A percentile compares a stretch with the other conserved stretches of the same genome.
These are phyloP conservation scores for Calonectria leucothoes DNA, from an alignment of 2,329 filamentous ascomycete species.

Conservation along the genomic window DNA sequence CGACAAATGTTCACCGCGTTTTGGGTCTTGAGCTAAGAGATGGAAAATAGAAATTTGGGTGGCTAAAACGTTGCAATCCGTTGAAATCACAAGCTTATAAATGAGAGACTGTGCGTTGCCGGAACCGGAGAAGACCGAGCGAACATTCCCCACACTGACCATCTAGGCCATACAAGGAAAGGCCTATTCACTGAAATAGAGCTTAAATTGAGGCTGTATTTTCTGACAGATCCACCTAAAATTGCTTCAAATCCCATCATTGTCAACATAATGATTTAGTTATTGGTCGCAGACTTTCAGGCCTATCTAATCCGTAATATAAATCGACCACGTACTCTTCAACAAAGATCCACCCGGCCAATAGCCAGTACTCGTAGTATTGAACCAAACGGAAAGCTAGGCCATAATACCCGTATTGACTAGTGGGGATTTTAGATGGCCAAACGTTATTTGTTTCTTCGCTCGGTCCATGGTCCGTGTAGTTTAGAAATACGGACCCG, in stretches of 20 bases:
- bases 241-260: not conserved
- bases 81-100: not conserved
- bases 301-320: too few relatives aligned
- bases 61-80: not conserved
- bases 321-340: too few relatives aligned
- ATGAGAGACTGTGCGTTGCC: constrained; percentile 1
- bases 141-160: not conserved
- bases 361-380: too few relatives aligned
- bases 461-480: too few relatives aligned
- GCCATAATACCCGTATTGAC: too few relatives aligned
- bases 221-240: not conserved
- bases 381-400: too few relatives aligned
- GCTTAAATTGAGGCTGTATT: not conserved
- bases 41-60: not conserved
- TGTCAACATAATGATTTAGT: too few relatives aligned
- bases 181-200: not conserved
- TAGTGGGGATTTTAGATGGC: too few relatives aligned
- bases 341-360: too few relatives aligned
- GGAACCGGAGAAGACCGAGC: not conserved
- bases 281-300: too few relatives aligned
- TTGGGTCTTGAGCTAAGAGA: not conserved
- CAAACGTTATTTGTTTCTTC: too few relatives aligned
- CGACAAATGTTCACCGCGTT: not conserved
- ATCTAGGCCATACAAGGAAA: not conserved
- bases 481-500: too few relatives aligned